Base-by-base conservation (phyloP, 306 rosid genomes). In the Prosopis cineraria region DNA sequence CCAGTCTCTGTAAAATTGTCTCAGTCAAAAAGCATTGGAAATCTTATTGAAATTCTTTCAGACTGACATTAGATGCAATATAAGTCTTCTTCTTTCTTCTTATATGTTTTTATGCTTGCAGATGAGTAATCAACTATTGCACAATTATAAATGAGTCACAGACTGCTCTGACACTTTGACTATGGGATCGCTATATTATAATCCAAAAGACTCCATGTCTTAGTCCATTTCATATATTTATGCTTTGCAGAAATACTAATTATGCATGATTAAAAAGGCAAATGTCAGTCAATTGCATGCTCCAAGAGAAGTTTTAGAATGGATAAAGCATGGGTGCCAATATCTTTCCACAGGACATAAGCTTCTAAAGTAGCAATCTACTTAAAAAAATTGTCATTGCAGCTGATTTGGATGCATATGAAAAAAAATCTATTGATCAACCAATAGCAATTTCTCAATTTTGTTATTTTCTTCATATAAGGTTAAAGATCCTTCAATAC, bases 1-100 rank as follows among this genome's bases (percentile, higher is more conserved):
- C 99, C 78, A 95, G 80, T 86, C 88, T 93, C 99, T 95, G 93
- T 80, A 33, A 60, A 64, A 37, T 73, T 52, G 80, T n/a, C 52
- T 62, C 36, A 66, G 55, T 80, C 58, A 78, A 55, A 30, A 39
- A 73, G 59, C 29, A 22, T 55, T 40, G 2, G 25, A 22, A 68
- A 25, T 50, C 43, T 39, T 77, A 70, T 43, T 25, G 52, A 70
- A 70, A 52, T 69, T 60, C 22, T 37, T 34, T 69, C 69, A n/a
- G 56, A 78, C 44, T 48, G 58, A 56, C 41, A 70, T 55, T 33
- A 68, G 41, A 73, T 31, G 62, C 52, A 14, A 43, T 34, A 56
- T 19, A 80, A 52, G 13, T 60, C 22, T 16, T 24, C 64, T 50
- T 53, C 48, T 53, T 74, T 75, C 73, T 73, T 60, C 53, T 65